Base-by-base conservation (phyloP, 208 protist genomes). In the Leptomonas pyrrhocoris region DNA sequence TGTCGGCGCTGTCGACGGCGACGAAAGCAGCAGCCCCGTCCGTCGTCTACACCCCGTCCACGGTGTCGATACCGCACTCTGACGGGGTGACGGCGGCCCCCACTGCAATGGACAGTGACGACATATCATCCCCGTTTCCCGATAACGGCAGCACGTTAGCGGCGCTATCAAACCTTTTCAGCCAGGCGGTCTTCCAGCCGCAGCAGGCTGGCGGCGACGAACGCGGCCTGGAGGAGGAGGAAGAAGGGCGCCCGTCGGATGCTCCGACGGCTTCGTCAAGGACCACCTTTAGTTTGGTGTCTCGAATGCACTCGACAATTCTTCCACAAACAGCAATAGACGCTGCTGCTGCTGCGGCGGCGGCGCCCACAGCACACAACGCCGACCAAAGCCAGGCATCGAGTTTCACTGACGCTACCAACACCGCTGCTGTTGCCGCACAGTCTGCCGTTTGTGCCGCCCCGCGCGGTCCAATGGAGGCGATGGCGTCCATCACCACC, bases 231-330 rank as follows among this genome's bases (percentile, higher is more conserved):
- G 45, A 54, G 25, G 45, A n/a, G 2, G 58, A 19, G 8, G 57
- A 62, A 9, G 57, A 62, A 19, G 13, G 21, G 3, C 7, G 45
- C 28, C 21, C 5, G 5, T 40, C 6, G 11, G 23, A 19, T 6
- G 60, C 40, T 2, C 28, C 31, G 11, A 56, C 60, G 30, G 31
- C 48, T 1, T 45, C 46, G 11, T 38, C 46, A 19, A 25, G n/a
- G n/a, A 25, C 46, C n/a, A 45, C 48, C n/a, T 56, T 66, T n/a
- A 54, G 60, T 13, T 30, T 55, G 6, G 46, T 66, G 18, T 5
- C 60, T 2, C 48, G 46, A 27, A 66, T 5, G 21, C 16, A 27
- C 58, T 36, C 43, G 8, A 21, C 28, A 7, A 53, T 25, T 16
- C 15, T 13, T 40, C 43, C 58, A n/a, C 40, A 5, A 15, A 23